Conservation (phyloP, 768 basidiomycete genomes). For the Tricholoma terreum region DNA sequence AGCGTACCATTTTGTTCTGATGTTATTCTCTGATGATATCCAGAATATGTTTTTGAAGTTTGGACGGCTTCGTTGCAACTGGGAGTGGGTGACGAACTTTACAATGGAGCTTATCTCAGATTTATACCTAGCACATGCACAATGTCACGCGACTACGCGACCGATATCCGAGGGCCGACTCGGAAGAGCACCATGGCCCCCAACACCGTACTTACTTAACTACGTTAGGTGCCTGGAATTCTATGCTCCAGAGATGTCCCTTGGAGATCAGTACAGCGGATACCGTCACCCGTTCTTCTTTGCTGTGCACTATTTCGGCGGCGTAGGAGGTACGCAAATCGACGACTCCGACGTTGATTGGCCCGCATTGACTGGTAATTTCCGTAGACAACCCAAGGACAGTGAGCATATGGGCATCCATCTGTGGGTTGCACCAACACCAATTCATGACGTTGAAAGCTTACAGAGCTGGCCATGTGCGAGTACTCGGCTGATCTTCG, state of each 20-base stretch:
- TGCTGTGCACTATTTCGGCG: slow-evolving; percentile 40
- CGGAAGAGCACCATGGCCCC: neutral
- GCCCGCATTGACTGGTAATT: neutral
- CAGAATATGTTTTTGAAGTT: neutral
- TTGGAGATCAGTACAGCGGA: slow-evolving; percentile 30
- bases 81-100: too few relatives aligned
- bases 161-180: neutral
- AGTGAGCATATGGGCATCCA: slow-evolving; percentile 22
- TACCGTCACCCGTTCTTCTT: slow-evolving; percentile 52
- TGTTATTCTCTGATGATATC: too few relatives aligned
- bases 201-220: neutral
- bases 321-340: slow-evolving; percentile 40
- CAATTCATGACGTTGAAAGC: slow-evolving; percentile 23
- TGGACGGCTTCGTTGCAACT: too few relatives aligned
- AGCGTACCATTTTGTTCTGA: slow-evolving; percentile 11
- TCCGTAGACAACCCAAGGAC: slow-evolving; percentile 46
- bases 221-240: neutral
- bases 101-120: neutral
- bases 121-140: neutral
- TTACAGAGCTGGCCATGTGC: slow-evolving; percentile 49
- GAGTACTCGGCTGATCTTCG: slow-evolving; percentile 44
- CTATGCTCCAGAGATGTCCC: neutral
- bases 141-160: neutral
- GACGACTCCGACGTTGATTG: neutral
- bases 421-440: neutral